Evolutionary conservation across 2,329 filamentous ascomycete genomes (phyloP).

Genomic region (Colletotrichum limetticola): DNA sequence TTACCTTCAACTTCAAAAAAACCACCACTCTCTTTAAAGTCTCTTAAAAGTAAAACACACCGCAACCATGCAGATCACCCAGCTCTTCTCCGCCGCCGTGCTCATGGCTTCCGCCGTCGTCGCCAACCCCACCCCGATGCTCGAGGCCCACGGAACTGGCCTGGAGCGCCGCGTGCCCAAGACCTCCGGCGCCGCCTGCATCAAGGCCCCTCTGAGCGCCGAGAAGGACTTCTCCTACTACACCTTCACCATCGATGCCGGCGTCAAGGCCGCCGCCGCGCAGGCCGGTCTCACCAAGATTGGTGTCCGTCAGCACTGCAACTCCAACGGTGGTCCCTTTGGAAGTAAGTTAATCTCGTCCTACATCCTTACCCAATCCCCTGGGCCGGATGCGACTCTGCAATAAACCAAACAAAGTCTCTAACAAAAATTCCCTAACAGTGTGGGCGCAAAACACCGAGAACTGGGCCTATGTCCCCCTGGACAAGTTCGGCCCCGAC

Average conservation of each 20-base stretch:
- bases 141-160: background rate
- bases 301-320: background rate
- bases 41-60: too few species aligned
- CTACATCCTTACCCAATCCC: too few species aligned
- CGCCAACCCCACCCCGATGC: background rate
- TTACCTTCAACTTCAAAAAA: background rate
- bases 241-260: background rate
- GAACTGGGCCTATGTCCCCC: background rate
- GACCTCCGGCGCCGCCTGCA: background rate
- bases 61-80: background rate
- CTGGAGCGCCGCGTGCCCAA: background rate
- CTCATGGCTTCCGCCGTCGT: background rate
- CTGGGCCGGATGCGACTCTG: too few species aligned
- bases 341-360: background rate
- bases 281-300: background rate
- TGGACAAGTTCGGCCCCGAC: slow-evolving; percentile 11
- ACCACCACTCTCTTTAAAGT: background rate
- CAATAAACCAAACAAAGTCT: background rate
- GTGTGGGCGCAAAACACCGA: background rate
- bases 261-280: background rate
- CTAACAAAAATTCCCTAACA: background rate
- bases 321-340: background rate
- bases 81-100: background rate
- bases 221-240: slow-evolving; percentile 11
- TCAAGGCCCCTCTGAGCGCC: background rate